phyloP scores from a whole-genome alignment of 1,284 basidiomycete species.

The Uromyces viciae-fabae region DNA sequence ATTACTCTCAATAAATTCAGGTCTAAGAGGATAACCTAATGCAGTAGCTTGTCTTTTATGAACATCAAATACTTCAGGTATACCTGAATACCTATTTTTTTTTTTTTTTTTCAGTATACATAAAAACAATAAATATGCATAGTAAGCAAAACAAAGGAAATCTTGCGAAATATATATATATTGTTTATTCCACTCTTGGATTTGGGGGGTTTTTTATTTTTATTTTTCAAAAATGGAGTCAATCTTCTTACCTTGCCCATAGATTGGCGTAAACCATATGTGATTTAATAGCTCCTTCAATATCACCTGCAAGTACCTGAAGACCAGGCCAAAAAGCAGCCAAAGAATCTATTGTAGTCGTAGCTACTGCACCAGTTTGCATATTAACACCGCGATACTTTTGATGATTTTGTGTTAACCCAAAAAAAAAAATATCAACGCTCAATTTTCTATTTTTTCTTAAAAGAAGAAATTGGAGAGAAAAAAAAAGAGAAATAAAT shows the following conservation, averaged over 20 bases:
- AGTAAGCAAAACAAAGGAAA: background rate
- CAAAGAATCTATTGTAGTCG: slow-evolving; percentile 72
- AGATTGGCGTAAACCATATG: slow-evolving; percentile 67
- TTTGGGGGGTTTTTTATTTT: background rate
- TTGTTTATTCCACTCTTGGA: background rate
- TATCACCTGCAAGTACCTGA: slow-evolving; percentile 81
- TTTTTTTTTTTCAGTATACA: background rate
- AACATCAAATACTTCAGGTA: slow-evolving; percentile 43
- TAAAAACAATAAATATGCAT: background rate
- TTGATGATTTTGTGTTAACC: too few relatives aligned
- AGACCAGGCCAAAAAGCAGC: slow-evolving; percentile 84
- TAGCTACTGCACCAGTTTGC: slow-evolving; percentile 67
- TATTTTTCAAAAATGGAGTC: background rate
- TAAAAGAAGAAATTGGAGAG: too few relatives aligned
- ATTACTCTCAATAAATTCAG: slow-evolving; percentile 85
- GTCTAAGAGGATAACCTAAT: slow-evolving; percentile 50
- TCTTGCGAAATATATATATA: background rate
- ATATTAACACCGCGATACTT: slow-evolving; percentile 78
- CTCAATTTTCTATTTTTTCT: too few relatives aligned
- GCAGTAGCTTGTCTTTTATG: slow-evolving; percentile 22
- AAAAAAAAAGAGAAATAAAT: background rate
- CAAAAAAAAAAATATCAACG: slow-evolving; percentile 47
- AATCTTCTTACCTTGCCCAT: slow-evolving; percentile 27
- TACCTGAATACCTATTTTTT: slow-evolving; percentile 38
- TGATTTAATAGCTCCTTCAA: slow-evolving; percentile 78